A percentile compares a stretch with the other conserved stretches of the same genome.
phyloP scores from a whole-genome alignment of 2,329 filamentous ascomycete species.

The Cadophora malorum region DNA sequence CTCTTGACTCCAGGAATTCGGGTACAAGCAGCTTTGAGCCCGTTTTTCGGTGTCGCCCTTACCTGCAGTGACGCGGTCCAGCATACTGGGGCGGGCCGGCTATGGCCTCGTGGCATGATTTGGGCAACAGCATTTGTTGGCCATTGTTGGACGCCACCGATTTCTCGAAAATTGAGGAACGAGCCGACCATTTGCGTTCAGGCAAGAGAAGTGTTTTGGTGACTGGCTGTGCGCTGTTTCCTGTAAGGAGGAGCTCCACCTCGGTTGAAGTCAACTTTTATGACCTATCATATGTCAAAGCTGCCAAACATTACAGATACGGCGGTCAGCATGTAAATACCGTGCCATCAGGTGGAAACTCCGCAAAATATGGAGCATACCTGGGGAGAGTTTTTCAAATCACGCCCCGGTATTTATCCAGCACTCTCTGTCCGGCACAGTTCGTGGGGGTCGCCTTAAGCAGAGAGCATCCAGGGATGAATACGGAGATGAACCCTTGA shows the following conservation, averaged over 20 bases:
- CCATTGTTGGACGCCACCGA: neutral
- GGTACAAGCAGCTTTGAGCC: neutral
- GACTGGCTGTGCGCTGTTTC: neutral
- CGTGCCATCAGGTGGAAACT: neutral
- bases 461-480: neutral
- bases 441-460: slow-evolving; percentile 5
- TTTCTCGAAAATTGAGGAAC: neutral
- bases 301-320: slow-evolving; percentile 9
- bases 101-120: slow-evolving; percentile 1
- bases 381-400: neutral
- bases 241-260: neutral
- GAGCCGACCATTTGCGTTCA: neutral
- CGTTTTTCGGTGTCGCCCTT: neutral
- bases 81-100: neutral
- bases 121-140: neutral
- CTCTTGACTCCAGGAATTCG: slow-evolving; percentile 13
- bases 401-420: neutral
- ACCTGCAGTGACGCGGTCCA: slow-evolving; percentile 4
- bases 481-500: neutral
- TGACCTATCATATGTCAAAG: slow-evolving; percentile 17
- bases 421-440: neutral
- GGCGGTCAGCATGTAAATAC: neutral
- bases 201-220: neutral
- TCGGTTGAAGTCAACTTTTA: slow-evolving; percentile 4
- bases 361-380: slow-evolving; percentile 17